Percentiles rank a stretch among this genome's conserved stretches.
These are phyloP conservation scores for Yarrowia keelungensis DNA, from an alignment of 805 yeast species.

Conservation along the genomic window DNA sequence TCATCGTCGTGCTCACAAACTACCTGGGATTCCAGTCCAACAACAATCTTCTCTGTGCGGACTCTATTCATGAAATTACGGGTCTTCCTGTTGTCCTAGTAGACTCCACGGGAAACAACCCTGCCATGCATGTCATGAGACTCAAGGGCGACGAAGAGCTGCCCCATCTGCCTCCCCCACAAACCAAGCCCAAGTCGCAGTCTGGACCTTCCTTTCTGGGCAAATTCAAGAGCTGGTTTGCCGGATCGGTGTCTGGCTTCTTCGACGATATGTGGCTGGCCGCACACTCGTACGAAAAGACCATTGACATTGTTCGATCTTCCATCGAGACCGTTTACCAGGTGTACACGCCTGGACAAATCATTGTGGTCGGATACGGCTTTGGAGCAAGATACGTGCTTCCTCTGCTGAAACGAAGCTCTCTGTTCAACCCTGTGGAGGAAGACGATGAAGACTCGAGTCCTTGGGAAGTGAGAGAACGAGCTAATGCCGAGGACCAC, in stretches of 20 bases:
- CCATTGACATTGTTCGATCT: constrained; percentile 45
- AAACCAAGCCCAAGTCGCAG: constrained; percentile 19
- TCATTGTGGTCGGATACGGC: constrained; percentile 49
- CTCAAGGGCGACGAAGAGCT: constrained; percentile 31
- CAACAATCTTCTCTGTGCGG: constrained; percentile 48
- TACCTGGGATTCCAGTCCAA: constrained; percentile 47
- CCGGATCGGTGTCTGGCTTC: constrained; percentile 47
- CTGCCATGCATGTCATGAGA: constrained; percentile 33
- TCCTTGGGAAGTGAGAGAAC: constrained; percentile 37
- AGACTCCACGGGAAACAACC: constrained; percentile 46
- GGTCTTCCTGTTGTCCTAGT: constrained; percentile 48
- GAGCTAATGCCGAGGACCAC: constrained; percentile 43
- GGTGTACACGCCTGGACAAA: constrained; percentile 45
- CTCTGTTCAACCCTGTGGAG: constrained; percentile 31
- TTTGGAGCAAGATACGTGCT: constrained; percentile 49
- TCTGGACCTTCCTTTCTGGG: constrained; percentile 34
- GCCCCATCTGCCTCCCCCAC: constrained; percentile 27
- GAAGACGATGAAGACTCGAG: constrained; percentile 44
- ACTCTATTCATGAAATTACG: constrained; percentile 45
- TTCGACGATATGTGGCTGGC: constrained; percentile 51
- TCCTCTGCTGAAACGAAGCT: constrained; percentile 44
- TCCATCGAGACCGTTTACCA: constrained; percentile 47
- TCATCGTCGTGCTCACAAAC: constrained; percentile 47
- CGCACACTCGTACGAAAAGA: constrained; percentile 48
- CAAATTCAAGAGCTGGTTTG: constrained; percentile 45